Conservation (phyloP, 1,139 yeast genomes). For the Taphrina deformans region DNA sequence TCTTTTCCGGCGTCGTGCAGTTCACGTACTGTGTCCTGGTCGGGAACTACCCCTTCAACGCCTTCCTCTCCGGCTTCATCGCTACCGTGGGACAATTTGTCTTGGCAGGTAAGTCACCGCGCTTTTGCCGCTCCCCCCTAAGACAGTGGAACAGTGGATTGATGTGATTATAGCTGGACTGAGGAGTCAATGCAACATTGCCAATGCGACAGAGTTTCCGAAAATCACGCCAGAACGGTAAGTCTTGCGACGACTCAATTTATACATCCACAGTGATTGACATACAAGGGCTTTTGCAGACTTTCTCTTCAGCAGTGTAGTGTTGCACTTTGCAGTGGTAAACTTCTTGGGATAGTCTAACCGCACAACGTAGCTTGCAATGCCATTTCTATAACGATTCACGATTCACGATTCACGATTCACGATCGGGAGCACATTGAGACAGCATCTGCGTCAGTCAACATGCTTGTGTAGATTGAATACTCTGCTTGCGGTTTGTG, state of each 20-base stretch:
- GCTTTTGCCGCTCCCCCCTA: too few relatives aligned
- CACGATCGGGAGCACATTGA: background rate
- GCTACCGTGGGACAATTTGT: constrained; percentile 96
- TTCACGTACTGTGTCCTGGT: constrained; percentile 71
- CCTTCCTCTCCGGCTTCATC: constrained; percentile 89
- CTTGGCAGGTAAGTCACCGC: constrained; percentile 52
- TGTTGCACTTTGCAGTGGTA: constrained; percentile 81
- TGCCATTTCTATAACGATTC: background rate
- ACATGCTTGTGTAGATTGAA: too few relatives aligned
- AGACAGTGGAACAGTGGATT: too few relatives aligned
- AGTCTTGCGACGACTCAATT: background rate
- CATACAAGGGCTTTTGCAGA: constrained; percentile 76
- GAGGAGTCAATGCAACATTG: constrained; percentile 64
- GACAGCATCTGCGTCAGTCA: background rate
- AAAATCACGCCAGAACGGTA: constrained; percentile 62
- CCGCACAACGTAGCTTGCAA: background rate
- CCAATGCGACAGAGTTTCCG: constrained; percentile 51
- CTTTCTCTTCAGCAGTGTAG: constrained; percentile 79
- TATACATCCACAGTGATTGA: too few relatives aligned
- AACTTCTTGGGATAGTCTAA: constrained; percentile 61
- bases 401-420: too few relatives aligned
- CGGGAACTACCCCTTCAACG: constrained; percentile 93
- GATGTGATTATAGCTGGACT: constrained; percentile 51
- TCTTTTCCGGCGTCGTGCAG: constrained; percentile 72
- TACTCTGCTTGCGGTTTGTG: too few relatives aligned